Evolutionary conservation across 148 eudicot species (phyloP).

Genomic region (Arbutus unedo): DNA sequence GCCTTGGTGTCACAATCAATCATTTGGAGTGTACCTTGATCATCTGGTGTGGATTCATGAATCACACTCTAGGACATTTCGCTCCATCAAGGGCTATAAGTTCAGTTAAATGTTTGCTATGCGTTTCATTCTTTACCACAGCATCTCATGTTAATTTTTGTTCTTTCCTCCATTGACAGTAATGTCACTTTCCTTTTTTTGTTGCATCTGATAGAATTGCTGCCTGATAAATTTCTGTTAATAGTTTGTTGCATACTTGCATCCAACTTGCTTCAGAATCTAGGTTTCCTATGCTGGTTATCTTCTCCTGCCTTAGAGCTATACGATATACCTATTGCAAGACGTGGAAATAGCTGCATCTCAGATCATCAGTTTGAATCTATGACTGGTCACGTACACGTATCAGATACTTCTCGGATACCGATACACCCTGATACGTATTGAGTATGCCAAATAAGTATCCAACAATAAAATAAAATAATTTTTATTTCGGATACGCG

Average conservation of each 20-base stretch:
- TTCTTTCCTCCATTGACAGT: not conserved
- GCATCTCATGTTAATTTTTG: not conserved
- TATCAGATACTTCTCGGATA: too few species aligned
- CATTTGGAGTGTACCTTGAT: not conserved
- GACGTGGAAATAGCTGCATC: not conserved
- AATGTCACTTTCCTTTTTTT: not conserved
- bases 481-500: too few species aligned
- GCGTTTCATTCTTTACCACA: not conserved
- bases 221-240: not conserved
- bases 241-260: not conserved
- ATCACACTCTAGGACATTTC: not conserved
- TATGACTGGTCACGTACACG: too few species aligned
- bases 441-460: too few species aligned
- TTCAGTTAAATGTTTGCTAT: not conserved
- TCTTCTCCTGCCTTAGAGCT: not conserved
- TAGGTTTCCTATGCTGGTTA: not conserved
- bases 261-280: not conserved
- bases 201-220: conserved; percentile 7
- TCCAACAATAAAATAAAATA: too few species aligned
- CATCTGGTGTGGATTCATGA: not conserved
- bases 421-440: too few species aligned
- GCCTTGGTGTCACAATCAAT: not conserved
- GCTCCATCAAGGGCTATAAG: not conserved
- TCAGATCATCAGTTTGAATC: not conserved
- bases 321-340: not conserved